Conservation (phyloP, 2,329 filamentous ascomycete genomes). For the Aspergillus sergii region DNA sequence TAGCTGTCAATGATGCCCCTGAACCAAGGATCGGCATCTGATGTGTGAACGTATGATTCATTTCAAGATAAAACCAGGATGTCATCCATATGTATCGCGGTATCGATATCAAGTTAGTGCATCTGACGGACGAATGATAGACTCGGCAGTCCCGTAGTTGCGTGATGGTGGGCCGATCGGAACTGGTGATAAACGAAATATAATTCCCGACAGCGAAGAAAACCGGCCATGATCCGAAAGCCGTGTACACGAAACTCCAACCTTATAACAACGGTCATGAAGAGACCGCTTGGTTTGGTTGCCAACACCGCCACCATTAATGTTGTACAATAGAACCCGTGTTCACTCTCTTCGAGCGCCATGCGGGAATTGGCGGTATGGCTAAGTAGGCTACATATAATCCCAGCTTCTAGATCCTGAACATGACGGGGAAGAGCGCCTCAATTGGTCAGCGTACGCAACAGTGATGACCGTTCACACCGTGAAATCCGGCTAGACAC, state of each 20-base stretch:
- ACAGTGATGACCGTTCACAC: not conserved
- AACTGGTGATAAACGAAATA: conserved; percentile 1
- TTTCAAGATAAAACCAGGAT: not conserved
- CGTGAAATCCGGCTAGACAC: not conserved
- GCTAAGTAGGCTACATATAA: not conserved
- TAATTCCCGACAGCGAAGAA: not conserved
- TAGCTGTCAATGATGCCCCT: not conserved
- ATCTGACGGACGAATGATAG: conserved; percentile 1
- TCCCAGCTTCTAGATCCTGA: not conserved
- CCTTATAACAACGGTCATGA: conserved; percentile 1
- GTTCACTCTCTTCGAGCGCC: not conserved
- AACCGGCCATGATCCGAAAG: not conserved
- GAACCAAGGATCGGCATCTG: not conserved
- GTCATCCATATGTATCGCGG: not conserved
- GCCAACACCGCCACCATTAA: not conserved
- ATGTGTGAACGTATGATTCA: conserved; percentile 1
- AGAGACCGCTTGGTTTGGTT: not conserved
- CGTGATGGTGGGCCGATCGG: conserved; percentile 4
- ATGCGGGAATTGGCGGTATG: not conserved
- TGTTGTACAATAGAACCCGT: not conserved
- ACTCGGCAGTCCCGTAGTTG: conserved; percentile 8
- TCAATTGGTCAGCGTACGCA: not conserved
- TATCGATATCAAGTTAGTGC: not conserved
- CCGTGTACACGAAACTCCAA: not conserved
- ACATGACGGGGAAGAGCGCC: not conserved